Evolutionary conservation across 306 rosid species (phyloP), one percentile per base, ranked within the genome.

Genomic region (Sicyos edulis): DNA sequence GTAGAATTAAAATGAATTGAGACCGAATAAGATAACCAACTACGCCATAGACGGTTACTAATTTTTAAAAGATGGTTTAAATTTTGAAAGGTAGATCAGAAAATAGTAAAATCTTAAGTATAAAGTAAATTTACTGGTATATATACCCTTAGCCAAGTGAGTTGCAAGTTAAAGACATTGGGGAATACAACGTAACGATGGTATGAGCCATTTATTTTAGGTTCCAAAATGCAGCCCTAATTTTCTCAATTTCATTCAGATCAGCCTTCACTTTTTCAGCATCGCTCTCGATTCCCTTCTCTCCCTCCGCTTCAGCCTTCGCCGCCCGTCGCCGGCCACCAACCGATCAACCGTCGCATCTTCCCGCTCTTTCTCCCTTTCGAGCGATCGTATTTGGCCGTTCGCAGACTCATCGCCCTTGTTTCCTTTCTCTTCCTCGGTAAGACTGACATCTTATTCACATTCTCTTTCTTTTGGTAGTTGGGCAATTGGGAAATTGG

Each of bases 401-500:
- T 17, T 64, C 6, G 34, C 5, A 11, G 17, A 42, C 32, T 42
- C 70, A 5, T 42, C 10, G n/a, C 32, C 2, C 29, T 19, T 64
- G 19, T 64, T 19, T 64, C 53, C 10, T 64, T 17, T 42, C 32
- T 64, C 53, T 42, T 64, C 70, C 70, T 64, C 53, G 70, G 70
- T 64, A 64, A 40, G 53, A 2, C 19, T 64, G 70, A 64, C 0
- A 10, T 64, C 17, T 12, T 42, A 16, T n/a, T 42, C 70, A 42
- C 70, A 42, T 42, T 40, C 49, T 64, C 70, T n/a, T 64, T n/a
- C 16, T 64, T 64, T 40, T 40, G 51, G 52, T 15, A 40, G 70
- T 63, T 8, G 5, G 29, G 8, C 16, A 9, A 10, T 47, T 9
- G 51, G 51, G 44, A n/a, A n/a, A n/a, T 63, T 8, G 5, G 29